Conservation (phyloP, 2,329 filamentous ascomycete species). For the Aspergillus latus region DNA sequence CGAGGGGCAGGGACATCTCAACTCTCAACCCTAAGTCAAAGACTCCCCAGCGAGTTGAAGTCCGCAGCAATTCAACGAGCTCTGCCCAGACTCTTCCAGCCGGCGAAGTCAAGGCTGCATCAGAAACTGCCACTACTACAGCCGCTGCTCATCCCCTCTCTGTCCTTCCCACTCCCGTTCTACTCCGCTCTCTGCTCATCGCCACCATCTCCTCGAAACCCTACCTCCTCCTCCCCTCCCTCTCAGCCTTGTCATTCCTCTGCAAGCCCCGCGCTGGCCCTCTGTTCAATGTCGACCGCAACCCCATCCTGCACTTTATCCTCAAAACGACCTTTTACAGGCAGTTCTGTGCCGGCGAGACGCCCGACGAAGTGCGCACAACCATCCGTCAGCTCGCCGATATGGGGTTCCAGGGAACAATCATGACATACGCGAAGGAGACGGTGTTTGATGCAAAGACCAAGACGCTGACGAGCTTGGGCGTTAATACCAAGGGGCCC, state of each 20-base stretch:
- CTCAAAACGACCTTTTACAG: slow-evolving; percentile 70
- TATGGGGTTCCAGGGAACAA: slow-evolving; percentile 79
- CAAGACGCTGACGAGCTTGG: slow-evolving; percentile 57
- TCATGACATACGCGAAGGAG: slow-evolving; percentile 80
- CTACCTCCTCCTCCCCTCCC: slow-evolving; percentile 66
- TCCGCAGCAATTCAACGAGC: slow-evolving; percentile 22
- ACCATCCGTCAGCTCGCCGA: slow-evolving; percentile 66
- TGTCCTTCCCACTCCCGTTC: slow-evolving; percentile 34
- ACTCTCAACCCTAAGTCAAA: neutral
- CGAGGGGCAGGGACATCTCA: neutral
- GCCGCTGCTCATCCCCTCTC: slow-evolving; percentile 23
- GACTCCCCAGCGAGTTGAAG: neutral
- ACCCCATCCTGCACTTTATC: slow-evolving; percentile 67
- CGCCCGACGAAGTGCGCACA: slow-evolving; percentile 61
- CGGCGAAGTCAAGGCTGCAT: slow-evolving; percentile 11
- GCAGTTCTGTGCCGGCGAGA: slow-evolving; percentile 87
- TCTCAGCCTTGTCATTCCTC: slow-evolving; percentile 66
- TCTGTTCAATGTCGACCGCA: slow-evolving; percentile 71
- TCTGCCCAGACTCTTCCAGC: neutral
- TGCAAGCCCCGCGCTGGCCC: slow-evolving; percentile 53
- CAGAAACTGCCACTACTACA: neutral
- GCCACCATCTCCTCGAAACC: slow-evolving; percentile 52
- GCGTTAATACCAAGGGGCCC: neutral
- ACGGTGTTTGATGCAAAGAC: slow-evolving; percentile 60
- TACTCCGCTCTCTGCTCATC: slow-evolving; percentile 46